Percentiles rank a stretch among this genome's conserved stretches.
Conservation (phyloP, 1,284 basidiomycete species). For the Cystobasidium slooffiae region DNA sequence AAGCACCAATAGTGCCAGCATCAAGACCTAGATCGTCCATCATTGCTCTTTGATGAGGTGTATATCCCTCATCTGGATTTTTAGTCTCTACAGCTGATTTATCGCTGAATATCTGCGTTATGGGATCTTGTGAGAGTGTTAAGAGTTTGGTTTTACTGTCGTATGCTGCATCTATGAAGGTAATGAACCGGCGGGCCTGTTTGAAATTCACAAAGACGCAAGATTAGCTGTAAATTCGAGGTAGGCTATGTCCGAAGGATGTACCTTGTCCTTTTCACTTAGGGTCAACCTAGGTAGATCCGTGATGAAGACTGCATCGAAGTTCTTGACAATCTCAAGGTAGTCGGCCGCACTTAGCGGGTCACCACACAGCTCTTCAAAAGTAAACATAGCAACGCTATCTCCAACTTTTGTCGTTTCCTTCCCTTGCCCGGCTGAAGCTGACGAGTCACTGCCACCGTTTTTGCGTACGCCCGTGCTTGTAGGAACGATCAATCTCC, state of each 20-base stretch:
- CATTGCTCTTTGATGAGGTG: constrained; percentile 39
- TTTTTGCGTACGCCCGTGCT: constrained; percentile 62
- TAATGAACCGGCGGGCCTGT: constrained; percentile 91
- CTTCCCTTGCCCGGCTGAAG: not conserved
- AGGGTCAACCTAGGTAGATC: constrained; percentile 86
- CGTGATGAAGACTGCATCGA: constrained; percentile 83
- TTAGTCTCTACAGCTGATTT: constrained; percentile 60
- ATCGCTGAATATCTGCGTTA: constrained; percentile 83
- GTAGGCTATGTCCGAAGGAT: constrained; percentile 43
- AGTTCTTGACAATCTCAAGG: constrained; percentile 86
- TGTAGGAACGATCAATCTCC: constrained; percentile 76
- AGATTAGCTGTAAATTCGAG: not conserved
- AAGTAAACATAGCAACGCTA: constrained; percentile 82
- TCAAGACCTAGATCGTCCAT: constrained; percentile 33
- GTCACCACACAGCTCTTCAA: constrained; percentile 83
- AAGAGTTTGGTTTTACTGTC: constrained; percentile 92
- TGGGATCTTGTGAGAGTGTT: constrained; percentile 84
- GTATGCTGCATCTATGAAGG: constrained; percentile 91
- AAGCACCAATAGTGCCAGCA: constrained; percentile 72
- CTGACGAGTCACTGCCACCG: not conserved
- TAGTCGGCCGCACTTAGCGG: constrained; percentile 95
- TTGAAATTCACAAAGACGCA: not conserved
- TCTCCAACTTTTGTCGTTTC: not conserved
- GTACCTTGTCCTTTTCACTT: constrained; percentile 81
- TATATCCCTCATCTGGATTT: constrained; percentile 75